These are phyloP conservation scores for Iris macrosiphon DNA, from an alignment of 106 monocot genomes.

Conservation along the genomic window DNA sequence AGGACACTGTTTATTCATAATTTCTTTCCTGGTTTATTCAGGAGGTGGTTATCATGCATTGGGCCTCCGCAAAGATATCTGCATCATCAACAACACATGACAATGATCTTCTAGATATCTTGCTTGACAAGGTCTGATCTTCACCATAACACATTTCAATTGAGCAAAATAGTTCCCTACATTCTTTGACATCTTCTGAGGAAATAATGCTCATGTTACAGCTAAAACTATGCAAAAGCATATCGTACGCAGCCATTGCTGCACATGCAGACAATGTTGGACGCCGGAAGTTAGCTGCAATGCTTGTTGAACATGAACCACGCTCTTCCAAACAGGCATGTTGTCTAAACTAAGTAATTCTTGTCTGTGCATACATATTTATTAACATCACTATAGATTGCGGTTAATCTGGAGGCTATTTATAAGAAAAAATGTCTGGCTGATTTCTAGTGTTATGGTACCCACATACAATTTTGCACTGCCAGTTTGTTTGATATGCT, in stretches of 20 bases:
- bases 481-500: no score
- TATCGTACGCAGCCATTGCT: constrained; percentile 92
- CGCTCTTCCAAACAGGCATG: constrained; percentile 81
- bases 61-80: constrained; percentile 94
- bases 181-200: constrained; percentile 10
- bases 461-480: neutral
- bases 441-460: neutral
- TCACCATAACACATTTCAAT: neutral
- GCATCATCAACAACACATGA: constrained; percentile 60
- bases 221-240: constrained; percentile 85
- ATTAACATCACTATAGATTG: neutral
- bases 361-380: neutral
- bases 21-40: constrained; percentile 22
- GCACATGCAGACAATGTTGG: constrained; percentile 87
- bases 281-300: constrained; percentile 78
- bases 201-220: constrained; percentile 26
- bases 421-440: neutral
- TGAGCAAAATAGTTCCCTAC: neutral
- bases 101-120: constrained; percentile 59
- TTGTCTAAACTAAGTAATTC: constrained; percentile 1
- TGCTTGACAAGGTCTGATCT: constrained; percentile 81
- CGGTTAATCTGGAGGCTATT: neutral
- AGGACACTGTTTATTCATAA: no score
- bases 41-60: constrained; percentile 98
- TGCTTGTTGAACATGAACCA: constrained; percentile 91